A percentile compares a stretch with the other conserved stretches of the same genome.
phyloP scores from a whole-genome alignment of 2,329 filamentous ascomycete genomes.

The Graphiopsis chlorocephala region DNA sequence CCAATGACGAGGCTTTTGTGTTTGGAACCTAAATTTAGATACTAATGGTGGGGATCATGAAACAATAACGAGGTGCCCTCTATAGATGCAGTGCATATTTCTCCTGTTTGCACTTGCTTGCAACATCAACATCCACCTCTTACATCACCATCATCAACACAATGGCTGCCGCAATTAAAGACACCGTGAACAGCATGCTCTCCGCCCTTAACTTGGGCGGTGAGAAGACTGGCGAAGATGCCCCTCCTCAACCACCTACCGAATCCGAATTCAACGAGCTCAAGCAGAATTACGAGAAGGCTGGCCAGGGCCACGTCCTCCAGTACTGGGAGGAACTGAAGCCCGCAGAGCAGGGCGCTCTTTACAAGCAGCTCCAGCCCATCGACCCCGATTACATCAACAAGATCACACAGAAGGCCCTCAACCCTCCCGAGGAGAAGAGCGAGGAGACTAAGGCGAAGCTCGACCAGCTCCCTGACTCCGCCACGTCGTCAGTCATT shows the following conservation, averaged over 20 bases:
- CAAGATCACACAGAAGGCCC: constrained; percentile 74
- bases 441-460: constrained; percentile 50
- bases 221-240: constrained; percentile 36
- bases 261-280: constrained; percentile 66
- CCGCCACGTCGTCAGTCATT: constrained; percentile 83
- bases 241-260: constrained; percentile 51
- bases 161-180: constrained; percentile 44
- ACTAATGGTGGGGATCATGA: constrained; percentile 1
- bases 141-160: constrained; percentile 4
- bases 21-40: neutral
- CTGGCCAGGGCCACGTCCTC: constrained; percentile 75
- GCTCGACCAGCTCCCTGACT: constrained; percentile 84
- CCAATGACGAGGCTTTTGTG: constrained; percentile 1
- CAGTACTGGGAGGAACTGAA: constrained; percentile 81
- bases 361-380: constrained; percentile 76
- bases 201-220: constrained; percentile 42
- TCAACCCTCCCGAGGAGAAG: constrained; percentile 68
- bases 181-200: constrained; percentile 39
- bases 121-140: neutral
- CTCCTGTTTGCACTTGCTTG: neutral
- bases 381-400: constrained; percentile 89
- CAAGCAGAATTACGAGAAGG: constrained; percentile 69
- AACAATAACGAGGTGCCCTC: constrained; percentile 1
- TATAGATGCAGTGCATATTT: neutral
- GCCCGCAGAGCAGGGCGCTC: constrained; percentile 67